Evolutionary conservation across 208 protist genomes (phyloP).

Genomic region (Acanthamoeba healyi): DNA sequence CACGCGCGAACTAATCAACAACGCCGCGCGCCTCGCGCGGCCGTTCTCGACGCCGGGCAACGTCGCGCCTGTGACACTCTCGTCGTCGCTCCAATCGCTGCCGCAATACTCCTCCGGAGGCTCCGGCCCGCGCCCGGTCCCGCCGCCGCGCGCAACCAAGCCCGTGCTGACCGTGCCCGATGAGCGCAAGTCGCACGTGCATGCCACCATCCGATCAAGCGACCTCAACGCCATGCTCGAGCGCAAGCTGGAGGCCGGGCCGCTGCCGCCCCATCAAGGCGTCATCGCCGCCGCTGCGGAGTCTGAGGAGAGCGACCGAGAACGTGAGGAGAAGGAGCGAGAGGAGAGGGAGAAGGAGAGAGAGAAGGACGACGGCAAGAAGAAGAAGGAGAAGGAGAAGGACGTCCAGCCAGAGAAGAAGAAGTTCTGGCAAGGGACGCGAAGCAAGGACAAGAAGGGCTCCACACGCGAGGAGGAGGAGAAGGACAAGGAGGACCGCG

Average conservation of each 20-base stretch:
- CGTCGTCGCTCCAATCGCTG: not conserved
- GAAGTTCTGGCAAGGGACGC: constrained; percentile 12
- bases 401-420: not conserved
- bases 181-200: not conserved
- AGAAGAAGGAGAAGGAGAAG: not conserved
- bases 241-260: constrained; percentile 12
- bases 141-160: constrained; percentile 9
- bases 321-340: not conserved
- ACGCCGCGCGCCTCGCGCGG: not conserved
- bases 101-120: not conserved
- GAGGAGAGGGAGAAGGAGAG: not conserved
- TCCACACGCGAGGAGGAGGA: not conserved
- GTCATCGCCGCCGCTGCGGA: not conserved
- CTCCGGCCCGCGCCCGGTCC: not conserved
- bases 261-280: too few species aligned
- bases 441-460: not conserved
- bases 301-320: not conserved
- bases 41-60: constrained; percentile 11
- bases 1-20: not conserved
- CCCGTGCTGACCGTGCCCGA: not conserved
- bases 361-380: not conserved
- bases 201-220: not conserved
- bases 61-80: not conserved
- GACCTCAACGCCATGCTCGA: constrained; percentile 34
- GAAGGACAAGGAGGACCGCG: not conserved